Conservation (phyloP, 345 rosid genomes). For the Eucalyptus melliodora region DNA sequence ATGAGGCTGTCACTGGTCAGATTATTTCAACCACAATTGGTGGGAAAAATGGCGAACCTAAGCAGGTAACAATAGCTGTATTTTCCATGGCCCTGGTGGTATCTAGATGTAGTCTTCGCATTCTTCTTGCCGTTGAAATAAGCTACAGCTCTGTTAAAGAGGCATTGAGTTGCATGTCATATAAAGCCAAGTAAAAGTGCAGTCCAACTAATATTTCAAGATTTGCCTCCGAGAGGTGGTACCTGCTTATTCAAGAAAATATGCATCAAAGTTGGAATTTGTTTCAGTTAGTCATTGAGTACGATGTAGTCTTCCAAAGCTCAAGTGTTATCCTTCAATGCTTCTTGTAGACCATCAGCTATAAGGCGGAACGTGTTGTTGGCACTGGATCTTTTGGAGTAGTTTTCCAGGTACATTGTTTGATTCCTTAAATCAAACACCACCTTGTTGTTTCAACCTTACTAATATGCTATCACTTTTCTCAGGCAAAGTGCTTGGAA, state of each 20-base stretch:
- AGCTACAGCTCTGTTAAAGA: not conserved
- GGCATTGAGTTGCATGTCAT: not conserved
- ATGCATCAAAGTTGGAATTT: not conserved
- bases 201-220: not conserved
- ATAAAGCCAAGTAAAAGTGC: not conserved
- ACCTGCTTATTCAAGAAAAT: not conserved
- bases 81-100: not conserved
- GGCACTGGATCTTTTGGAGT: constrained; percentile 88
- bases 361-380: constrained; percentile 84
- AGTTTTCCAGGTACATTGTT: constrained; percentile 57
- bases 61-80: constrained; percentile 25
- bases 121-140: not conserved
- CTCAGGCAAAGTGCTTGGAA: constrained; percentile 50
- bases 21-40: constrained; percentile 71
- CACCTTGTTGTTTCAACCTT: not conserved
- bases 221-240: not conserved
- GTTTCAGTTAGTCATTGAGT: not conserved
- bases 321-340: not conserved
- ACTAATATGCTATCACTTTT: not conserved
- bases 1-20: constrained; percentile 60
- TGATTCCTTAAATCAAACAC: not conserved
- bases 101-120: not conserved
- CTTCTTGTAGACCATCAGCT: constrained; percentile 61
- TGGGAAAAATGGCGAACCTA: constrained; percentile 83
- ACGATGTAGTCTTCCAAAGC: not conserved